Base-by-base conservation (phyloP, 371 early-diverging fungal genomes). In the Rhizopus stolonifer region DNA sequence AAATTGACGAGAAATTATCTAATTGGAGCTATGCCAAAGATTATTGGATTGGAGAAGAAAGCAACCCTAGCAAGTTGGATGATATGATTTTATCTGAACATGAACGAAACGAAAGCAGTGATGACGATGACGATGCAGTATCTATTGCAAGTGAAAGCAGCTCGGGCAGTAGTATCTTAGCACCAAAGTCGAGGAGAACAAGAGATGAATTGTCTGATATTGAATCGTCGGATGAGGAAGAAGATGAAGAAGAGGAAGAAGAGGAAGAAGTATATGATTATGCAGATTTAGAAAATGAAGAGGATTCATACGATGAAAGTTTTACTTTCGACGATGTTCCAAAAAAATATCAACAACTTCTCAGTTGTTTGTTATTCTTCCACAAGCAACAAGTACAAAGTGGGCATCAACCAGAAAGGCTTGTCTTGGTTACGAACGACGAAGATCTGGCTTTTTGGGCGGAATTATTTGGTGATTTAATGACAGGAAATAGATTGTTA, bases 11-110 rank as follows among this genome's bases (percentile, higher is more conserved):
- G 42, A 70, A 74, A 33, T 55, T 84, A 45, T 58, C 54, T 14
- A 70, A 73, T 42, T 82, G 80, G 82, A 44, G 63, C 13, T 76
- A 81, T 15, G 81, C 75, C 8, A 72, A 81, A 34, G 52, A 57
- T 34, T 70, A 60, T 46, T 79, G 79, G 65, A 67, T 83, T 56
- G 78, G 75, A 9, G 70, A 77, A 24, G 67, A 69, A 23, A 60
- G 58, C 26, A 46, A 56, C 33, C 38, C 67, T 7, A 52, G 57
- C 8, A 48, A 56, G 10, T 60, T 63, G 14, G 66, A 72, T 26
- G 43, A 59, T 0, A 40, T 70, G 13, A 15, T 70, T 13, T 52
- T 56, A 8, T 60, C 60, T 31, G 55, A 54, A 25, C 43, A 32
- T 7, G 49, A 32, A n/a, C 22, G 18, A 8, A 60, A 58, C 1